Percentiles rank a stretch among this genome's conserved stretches.
These are phyloP conservation scores for Penicillium odoratum DNA, from an alignment of 495 filamentous ascomycete species.

Conservation along the genomic window DNA sequence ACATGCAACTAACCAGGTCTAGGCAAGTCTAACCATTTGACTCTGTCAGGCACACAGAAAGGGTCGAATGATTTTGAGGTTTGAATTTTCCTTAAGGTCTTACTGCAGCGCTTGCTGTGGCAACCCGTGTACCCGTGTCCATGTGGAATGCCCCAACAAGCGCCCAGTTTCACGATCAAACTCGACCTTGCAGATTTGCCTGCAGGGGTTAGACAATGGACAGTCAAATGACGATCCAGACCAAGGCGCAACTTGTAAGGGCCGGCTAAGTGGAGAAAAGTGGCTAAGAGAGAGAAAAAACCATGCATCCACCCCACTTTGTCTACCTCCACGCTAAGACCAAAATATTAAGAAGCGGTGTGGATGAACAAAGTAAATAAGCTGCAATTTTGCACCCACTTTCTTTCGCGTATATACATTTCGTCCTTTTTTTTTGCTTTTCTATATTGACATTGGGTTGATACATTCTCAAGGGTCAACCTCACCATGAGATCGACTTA, in stretches of 20 bases:
- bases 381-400: not conserved
- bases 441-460: not conserved
- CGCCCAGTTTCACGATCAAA: not conserved
- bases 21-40: no score
- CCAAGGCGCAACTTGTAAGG: not conserved
- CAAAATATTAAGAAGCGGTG: not conserved
- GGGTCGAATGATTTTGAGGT: no score
- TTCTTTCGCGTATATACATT: not conserved
- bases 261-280: not conserved
- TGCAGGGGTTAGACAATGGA: not conserved
- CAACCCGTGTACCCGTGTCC: not conserved
- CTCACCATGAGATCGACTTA: not conserved
- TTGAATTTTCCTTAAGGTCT: not conserved
- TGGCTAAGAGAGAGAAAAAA: not conserved
- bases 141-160: not conserved
- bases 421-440: not conserved
- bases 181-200: not conserved
- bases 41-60: not conserved
- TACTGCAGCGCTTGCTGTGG: not conserved
- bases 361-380: not conserved
- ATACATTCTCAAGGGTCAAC: not conserved
- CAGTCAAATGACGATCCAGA: not conserved
- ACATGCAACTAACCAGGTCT: no score
- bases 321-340: not conserved
- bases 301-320: slow-evolving; percentile 1